phyloP scores from a whole-genome alignment of 805 yeast species.

The Dipodascopsis uninucleata region DNA sequence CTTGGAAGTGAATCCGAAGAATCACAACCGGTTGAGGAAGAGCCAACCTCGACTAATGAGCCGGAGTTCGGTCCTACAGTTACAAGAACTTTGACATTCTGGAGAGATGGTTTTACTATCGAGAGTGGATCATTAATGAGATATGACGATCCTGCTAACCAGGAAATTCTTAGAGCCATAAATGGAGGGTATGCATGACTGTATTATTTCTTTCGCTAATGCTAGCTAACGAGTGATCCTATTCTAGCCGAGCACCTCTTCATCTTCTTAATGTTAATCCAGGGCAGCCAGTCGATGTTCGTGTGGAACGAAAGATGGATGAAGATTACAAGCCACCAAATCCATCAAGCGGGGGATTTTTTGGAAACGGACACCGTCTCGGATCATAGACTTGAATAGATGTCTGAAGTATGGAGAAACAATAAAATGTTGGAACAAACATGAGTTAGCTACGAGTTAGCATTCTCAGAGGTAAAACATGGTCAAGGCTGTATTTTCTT shows the following conservation, averaged over 20 bases:
- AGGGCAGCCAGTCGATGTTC: slow-evolving; percentile 92
- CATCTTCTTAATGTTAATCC: slow-evolving; percentile 73
- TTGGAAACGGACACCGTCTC: slow-evolving; percentile 76
- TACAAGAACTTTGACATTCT: slow-evolving; percentile 79
- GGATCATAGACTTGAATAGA: slow-evolving; percentile 71
- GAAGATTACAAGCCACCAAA: slow-evolving; percentile 77
- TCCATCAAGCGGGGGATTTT: slow-evolving; percentile 55
- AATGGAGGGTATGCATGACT: slow-evolving; percentile 56
- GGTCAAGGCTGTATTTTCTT: too few species aligned
- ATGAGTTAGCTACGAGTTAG: too few species aligned
- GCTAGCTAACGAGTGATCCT: background rate
- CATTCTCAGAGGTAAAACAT: too few species aligned
- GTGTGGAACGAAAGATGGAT: slow-evolving; percentile 73
- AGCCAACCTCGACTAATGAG: slow-evolving; percentile 21
- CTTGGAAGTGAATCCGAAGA: slow-evolving; percentile 23
- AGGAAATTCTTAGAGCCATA: slow-evolving; percentile 69
- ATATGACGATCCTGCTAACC: slow-evolving; percentile 91
- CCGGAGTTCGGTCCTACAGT: slow-evolving; percentile 48
- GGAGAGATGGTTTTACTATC: slow-evolving; percentile 95
- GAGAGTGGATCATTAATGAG: slow-evolving; percentile 84
- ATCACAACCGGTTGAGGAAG: slow-evolving; percentile 7
- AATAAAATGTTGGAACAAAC: too few species aligned
- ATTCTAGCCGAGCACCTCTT: slow-evolving; percentile 68
- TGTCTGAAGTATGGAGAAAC: too few species aligned
- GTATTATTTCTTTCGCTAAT: background rate